These are phyloP conservation scores for Hypsizygus marmoreus DNA, from an alignment of 768 basidiomycete species.

Conservation along the genomic window DNA sequence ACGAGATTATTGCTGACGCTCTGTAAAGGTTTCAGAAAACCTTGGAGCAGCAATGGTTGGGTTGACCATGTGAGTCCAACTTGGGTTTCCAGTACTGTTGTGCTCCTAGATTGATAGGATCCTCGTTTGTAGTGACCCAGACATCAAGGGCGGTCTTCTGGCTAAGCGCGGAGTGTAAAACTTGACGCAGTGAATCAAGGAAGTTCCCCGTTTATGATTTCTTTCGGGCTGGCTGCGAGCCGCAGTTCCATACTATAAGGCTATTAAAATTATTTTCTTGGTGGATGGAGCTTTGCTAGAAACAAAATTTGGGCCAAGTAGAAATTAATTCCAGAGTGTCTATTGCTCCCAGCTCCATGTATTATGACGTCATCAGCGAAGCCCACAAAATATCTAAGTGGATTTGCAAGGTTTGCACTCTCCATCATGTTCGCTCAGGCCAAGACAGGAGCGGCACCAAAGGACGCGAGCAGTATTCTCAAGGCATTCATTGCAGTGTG, in stretches of 20 bases:
- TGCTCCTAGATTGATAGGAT: constrained; percentile 1
- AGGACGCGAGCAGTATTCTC: constrained; percentile 8
- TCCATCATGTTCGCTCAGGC: constrained; percentile 5
- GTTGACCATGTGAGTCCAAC: constrained; percentile 71
- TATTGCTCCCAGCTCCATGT: too few relatives aligned
- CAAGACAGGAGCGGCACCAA: background rate
- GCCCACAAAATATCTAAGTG: constrained; percentile 3
- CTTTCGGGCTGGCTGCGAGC: too few relatives aligned
- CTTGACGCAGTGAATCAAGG: background rate
- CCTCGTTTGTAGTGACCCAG: constrained; percentile 47
- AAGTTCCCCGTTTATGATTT: too few relatives aligned
- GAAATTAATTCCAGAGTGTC: background rate
- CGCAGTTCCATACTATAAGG: too few relatives aligned
- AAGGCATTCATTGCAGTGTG: constrained; percentile 18
- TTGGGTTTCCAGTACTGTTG: background rate
- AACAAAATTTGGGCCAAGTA: background rate
- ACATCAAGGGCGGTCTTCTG: constrained; percentile 70
- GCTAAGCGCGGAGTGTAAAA: constrained; percentile 69
- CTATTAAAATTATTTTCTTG: too few relatives aligned
- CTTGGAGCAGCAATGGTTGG: constrained; percentile 94
- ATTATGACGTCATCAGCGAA: constrained; percentile 14
- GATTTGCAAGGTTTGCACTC: background rate
- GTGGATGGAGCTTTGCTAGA: background rate
- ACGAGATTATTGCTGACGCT: constrained; percentile 7
- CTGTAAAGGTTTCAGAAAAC: constrained; percentile 68